Evolutionary conservation across 129 eudicot species (phyloP).

Genomic region (Deinandra increscens): DNA sequence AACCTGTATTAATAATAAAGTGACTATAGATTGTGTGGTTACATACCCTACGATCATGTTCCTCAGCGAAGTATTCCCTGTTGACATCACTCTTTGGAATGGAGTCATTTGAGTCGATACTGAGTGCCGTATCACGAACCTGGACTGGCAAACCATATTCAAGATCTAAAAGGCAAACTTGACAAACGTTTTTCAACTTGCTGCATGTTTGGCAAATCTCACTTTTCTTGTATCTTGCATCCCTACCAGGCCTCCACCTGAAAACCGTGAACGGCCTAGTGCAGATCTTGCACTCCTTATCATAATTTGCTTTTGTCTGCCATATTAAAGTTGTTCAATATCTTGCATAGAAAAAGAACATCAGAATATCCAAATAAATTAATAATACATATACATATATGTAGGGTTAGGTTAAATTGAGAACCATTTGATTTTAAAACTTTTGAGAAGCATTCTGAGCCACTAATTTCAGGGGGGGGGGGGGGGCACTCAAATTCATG

Average conservation of each 20-base stretch:
- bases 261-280: conserved; percentile 89
- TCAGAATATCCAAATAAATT: conserved; percentile 9
- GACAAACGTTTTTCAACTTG: conserved; percentile 89
- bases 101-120: conserved; percentile 69
- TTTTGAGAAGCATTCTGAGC: too few relatives aligned
- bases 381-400: too few relatives aligned
- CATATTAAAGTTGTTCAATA: conserved; percentile 10
- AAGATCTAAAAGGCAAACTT: conserved; percentile 90
- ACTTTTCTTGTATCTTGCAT: conserved; percentile 83
- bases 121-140: conserved; percentile 89
- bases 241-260: conserved; percentile 96
- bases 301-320: conserved; percentile 86
- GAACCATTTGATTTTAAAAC: too few relatives aligned
- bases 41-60: conserved; percentile 90
- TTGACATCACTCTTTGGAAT: conserved; percentile 96
- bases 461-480: too few relatives aligned
- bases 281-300: conserved; percentile 92
- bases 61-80: conserved; percentile 86
- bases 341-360: conserved; percentile 3
- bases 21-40: background rate
- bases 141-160: conserved; percentile 93
- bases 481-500: too few relatives aligned
- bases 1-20: background rate
- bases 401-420: too few relatives aligned
- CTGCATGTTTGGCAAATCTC: conserved; percentile 92